Evolutionary conservation across 2,329 filamentous ascomycete species (phyloP).

Genomic region (Pseudocercospora macadamiae): DNA sequence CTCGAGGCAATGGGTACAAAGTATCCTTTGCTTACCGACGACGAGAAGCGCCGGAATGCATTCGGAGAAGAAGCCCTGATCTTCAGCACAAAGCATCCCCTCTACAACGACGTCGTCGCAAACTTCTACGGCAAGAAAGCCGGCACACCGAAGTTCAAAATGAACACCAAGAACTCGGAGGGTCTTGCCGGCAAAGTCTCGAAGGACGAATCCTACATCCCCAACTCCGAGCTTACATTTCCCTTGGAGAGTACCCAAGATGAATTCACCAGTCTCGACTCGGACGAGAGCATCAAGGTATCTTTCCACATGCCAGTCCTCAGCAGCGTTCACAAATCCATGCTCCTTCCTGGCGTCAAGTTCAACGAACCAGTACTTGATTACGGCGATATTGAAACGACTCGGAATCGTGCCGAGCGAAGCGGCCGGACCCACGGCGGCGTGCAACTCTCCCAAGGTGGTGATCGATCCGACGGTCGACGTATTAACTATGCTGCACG

Average conservation of each 20-base stretch:
- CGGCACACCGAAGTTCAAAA: conserved; percentile 64
- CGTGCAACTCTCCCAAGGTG: conserved; percentile 59
- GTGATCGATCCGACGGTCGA: conserved; percentile 49
- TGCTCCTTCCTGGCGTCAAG: conserved; percentile 83
- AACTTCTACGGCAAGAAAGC: conserved; percentile 94
- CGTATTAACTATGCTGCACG: conserved; percentile 58
- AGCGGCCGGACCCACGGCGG: conserved; percentile 73
- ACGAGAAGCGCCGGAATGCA: conserved; percentile 77
- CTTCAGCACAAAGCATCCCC: conserved; percentile 78
- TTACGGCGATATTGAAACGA: conserved; percentile 72
- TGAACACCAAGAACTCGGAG: conserved; percentile 75
- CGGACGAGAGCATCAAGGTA: conserved; percentile 86
- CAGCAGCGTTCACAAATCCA: conserved; percentile 81
- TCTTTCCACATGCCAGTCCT: conserved; percentile 80
- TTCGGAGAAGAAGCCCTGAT: conserved; percentile 80
- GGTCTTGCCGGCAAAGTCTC: conserved; percentile 79
- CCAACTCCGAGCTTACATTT: conserved; percentile 68
- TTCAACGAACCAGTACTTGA: conserved; percentile 73
- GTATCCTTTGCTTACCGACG: conserved; percentile 76
- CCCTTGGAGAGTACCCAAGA: conserved; percentile 56
- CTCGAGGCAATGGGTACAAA: conserved; percentile 79
- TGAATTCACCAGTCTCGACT: conserved; percentile 69
- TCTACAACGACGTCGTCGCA: conserved; percentile 82
- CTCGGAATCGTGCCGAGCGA: conserved; percentile 67
- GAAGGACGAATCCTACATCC: conserved; percentile 81